phyloP scores from a whole-genome alignment of 352 stramenopile genomes.

The Globisporangium perplexum region DNA sequence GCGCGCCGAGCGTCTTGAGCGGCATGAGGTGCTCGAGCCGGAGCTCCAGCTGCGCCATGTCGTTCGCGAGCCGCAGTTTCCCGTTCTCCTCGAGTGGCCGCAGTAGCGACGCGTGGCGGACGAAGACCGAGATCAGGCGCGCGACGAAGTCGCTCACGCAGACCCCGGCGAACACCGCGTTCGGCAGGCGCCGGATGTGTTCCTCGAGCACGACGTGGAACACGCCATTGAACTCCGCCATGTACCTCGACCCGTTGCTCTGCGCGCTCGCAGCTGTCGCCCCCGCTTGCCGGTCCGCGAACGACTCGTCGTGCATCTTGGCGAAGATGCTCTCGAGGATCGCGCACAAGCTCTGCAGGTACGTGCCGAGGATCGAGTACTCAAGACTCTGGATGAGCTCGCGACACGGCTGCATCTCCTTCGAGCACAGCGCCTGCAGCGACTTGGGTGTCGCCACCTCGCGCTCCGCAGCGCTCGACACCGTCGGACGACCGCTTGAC shows the following conservation, averaged over 20 bases:
- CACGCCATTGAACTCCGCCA: slow-evolving; percentile 62
- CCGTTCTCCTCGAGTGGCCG: slow-evolving; percentile 68
- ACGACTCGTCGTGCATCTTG: slow-evolving; percentile 85
- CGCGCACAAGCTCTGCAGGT: slow-evolving; percentile 55
- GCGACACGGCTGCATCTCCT: slow-evolving; percentile 38
- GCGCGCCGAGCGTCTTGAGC: slow-evolving; percentile 44
- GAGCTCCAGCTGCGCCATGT: slow-evolving; percentile 83
- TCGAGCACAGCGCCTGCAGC: slow-evolving; percentile 28
- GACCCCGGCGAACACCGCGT: slow-evolving; percentile 36
- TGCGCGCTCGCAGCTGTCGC: neutral
- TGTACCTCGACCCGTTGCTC: slow-evolving; percentile 58
- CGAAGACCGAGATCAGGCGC: slow-evolving; percentile 71
- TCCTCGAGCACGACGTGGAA: slow-evolving; percentile 71
- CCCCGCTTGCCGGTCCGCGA: slow-evolving; percentile 18
- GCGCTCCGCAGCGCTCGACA: neutral
- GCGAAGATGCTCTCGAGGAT: slow-evolving; percentile 58
- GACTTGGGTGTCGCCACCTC: slow-evolving; percentile 23
- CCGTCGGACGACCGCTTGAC: neutral
- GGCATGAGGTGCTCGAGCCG: slow-evolving; percentile 53
- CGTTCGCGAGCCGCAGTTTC: slow-evolving; percentile 74
- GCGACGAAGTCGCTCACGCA: slow-evolving; percentile 66
- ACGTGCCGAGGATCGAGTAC: slow-evolving; percentile 59
- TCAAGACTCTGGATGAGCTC: slow-evolving; percentile 48
- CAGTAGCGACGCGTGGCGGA: slow-evolving; percentile 66
- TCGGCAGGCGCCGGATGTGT: slow-evolving; percentile 60